Conservation (phyloP, 176 grass and related monocot genomes). For the Otatea glauca region DNA sequence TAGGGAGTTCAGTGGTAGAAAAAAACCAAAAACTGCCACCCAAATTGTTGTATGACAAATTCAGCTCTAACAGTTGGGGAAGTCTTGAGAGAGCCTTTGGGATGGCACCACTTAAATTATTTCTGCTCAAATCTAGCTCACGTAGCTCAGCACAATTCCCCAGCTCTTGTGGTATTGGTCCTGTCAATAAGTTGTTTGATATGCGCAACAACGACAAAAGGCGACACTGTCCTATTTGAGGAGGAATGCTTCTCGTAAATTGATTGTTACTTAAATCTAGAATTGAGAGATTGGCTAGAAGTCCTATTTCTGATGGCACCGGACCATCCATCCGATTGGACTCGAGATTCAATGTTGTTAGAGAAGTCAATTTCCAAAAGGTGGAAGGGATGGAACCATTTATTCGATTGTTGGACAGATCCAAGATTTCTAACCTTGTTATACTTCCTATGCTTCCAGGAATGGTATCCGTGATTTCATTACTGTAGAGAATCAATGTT, state of each 20-base stretch:
- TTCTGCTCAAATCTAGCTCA: slow-evolving; percentile 21
- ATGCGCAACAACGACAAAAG: fast-evolving
- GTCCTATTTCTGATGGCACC: slow-evolving; percentile 9
- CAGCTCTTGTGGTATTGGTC: slow-evolving; percentile 30
- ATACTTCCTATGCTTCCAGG: too few species aligned
- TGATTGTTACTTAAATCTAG: slow-evolving; percentile 1
- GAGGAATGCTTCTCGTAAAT: background rate
- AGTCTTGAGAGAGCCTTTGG: background rate
- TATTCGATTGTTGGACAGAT: fast-evolving
- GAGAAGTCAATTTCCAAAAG: background rate
- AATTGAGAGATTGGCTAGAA: background rate
- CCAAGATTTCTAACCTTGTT: too few species aligned
- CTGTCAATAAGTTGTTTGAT: slow-evolving; percentile 13
- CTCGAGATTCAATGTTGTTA: fast-evolving
- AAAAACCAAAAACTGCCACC: too few species aligned
- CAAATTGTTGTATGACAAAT: slow-evolving; percentile 6
- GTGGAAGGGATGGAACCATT: too few species aligned
- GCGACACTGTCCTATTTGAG: background rate
- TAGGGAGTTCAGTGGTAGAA: too few species aligned
- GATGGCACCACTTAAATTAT: slow-evolving; percentile 34
- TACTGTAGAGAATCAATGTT: background rate
- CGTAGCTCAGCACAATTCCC: background rate
- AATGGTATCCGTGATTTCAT: background rate
- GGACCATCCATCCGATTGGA: background rate
- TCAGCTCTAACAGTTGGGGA: fast-evolving